Percentiles rank a stretch among this genome's conserved stretches.
These are phyloP conservation scores for Fusarium sp. DNA, from an alignment of 2,329 filamentous ascomycete genomes.

Conservation along the genomic window DNA sequence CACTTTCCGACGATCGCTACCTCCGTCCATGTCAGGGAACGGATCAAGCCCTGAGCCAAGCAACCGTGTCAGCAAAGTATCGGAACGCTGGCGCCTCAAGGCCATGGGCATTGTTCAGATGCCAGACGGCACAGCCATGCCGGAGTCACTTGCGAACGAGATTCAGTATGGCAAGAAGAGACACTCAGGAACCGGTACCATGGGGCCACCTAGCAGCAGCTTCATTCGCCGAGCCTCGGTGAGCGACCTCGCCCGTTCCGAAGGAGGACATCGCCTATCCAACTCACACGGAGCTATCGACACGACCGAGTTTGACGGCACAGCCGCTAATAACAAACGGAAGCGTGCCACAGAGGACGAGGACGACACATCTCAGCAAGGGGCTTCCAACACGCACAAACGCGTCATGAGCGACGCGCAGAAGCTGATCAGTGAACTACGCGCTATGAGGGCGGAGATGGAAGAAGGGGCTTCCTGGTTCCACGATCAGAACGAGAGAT, in stretches of 20 bases:
- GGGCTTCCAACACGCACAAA: constrained; percentile 46
- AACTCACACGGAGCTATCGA: constrained; percentile 35
- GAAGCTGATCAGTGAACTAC: constrained; percentile 53
- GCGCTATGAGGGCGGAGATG: constrained; percentile 55
- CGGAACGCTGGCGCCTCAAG: constrained; percentile 59
- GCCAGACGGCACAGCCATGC: constrained; percentile 64
- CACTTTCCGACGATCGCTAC: constrained; percentile 53
- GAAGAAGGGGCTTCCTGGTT: constrained; percentile 61
- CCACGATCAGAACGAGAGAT: constrained; percentile 55
- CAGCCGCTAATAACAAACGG: constrained; percentile 44
- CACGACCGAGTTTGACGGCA: constrained; percentile 15
- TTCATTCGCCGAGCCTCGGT: constrained; percentile 41
- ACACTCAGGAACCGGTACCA: constrained; percentile 49
- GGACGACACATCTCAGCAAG: constrained; percentile 18
- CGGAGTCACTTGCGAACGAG: constrained; percentile 61
- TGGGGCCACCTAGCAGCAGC: constrained; percentile 33
- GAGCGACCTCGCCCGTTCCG: constrained; percentile 29
- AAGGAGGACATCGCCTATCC: constrained; percentile 28
- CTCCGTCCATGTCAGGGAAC: constrained; percentile 46
- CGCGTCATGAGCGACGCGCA: constrained; percentile 56
- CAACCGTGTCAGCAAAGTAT: constrained; percentile 50
- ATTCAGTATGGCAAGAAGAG: constrained; percentile 55
- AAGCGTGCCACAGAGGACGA: constrained; percentile 47
- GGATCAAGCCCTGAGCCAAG: constrained; percentile 39
- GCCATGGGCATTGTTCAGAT: constrained; percentile 64